Evolutionary conservation across 2,329 filamentous ascomycete species (phyloP).

Genomic region (Talaromyces atroroseus): DNA sequence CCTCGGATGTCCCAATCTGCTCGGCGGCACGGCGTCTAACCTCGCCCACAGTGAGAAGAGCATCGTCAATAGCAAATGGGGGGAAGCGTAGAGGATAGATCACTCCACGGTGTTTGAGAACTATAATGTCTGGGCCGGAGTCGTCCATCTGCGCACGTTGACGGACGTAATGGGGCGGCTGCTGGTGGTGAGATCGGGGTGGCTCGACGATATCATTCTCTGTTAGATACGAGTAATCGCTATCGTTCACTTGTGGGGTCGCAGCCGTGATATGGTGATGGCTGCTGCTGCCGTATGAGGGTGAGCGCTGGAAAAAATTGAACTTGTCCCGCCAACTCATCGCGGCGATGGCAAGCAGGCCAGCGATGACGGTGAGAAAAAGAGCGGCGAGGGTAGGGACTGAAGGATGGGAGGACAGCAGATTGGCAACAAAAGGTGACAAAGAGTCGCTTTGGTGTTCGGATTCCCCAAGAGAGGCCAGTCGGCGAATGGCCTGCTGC

Average conservation of each 20-base stretch:
- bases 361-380: conserved; percentile 23
- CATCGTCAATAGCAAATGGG: conserved; percentile 45
- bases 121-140: conserved; percentile 38
- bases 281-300: conserved; percentile 19
- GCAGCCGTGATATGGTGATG: conserved; percentile 7
- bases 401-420: not conserved
- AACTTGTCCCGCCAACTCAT: conserved; percentile 34
- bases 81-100: conserved; percentile 41
- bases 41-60: conserved; percentile 36
- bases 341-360: conserved; percentile 24
- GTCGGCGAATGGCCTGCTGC: conserved; percentile 28
- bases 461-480: conserved; percentile 17
- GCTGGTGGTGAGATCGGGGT: conserved; percentile 11
- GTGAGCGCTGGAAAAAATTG: conserved; percentile 29
- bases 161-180: not conserved
- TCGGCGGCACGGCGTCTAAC: conserved; percentile 37
- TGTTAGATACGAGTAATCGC: conserved; percentile 35
- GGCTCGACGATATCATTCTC: conserved; percentile 30
- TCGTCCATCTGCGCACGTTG: conserved; percentile 21
- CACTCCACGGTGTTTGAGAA: conserved; percentile 38
- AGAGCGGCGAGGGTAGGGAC: conserved; percentile 17
- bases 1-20: conserved; percentile 30
- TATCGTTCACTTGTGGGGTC: conserved; percentile 32
- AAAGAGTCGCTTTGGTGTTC: not conserved
- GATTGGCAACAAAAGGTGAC: not conserved